phyloP scores from a whole-genome alignment of 2,329 filamentous ascomycete genomes.

The Chaetomiaceae sp. region DNA sequence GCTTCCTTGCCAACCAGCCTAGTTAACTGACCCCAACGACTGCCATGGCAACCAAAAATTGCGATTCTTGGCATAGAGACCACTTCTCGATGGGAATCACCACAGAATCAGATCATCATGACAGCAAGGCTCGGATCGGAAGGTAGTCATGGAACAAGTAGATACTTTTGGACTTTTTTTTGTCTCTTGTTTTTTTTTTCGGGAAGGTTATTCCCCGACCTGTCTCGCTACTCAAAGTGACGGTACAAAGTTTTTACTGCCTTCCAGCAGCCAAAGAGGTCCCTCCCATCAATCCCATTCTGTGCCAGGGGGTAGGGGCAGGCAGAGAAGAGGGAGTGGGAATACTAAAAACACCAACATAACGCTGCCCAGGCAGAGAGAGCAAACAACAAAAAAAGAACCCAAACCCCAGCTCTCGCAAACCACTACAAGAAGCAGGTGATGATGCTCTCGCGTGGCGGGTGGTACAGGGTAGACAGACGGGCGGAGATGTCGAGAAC shows the following conservation, averaged over 20 bases:
- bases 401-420: not conserved
- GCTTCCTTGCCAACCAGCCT: no score
- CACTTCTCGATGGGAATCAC: no score
- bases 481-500: conserved; percentile 2
- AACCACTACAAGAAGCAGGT: not conserved
- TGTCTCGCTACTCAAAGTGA: conserved; percentile 8
- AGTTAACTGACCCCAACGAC: no score
- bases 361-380: not conserved
- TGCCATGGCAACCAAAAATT: no score
- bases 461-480: conserved; percentile 8
- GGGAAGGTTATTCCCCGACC: no score
- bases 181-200: not conserved
- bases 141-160: no score
- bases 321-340: not conserved
- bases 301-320: not conserved
- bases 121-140: no score
- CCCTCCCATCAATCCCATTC: not conserved
- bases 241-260: not conserved
- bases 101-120: no score
- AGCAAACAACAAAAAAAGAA: not conserved
- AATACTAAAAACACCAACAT: not conserved
- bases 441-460: not conserved
- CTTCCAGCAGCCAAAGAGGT: not conserved
- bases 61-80: no score
- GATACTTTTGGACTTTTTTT: conserved; percentile 12